phyloP scores from a whole-genome alignment of 352 stramenopile species.

The Pythium coloratum region DNA sequence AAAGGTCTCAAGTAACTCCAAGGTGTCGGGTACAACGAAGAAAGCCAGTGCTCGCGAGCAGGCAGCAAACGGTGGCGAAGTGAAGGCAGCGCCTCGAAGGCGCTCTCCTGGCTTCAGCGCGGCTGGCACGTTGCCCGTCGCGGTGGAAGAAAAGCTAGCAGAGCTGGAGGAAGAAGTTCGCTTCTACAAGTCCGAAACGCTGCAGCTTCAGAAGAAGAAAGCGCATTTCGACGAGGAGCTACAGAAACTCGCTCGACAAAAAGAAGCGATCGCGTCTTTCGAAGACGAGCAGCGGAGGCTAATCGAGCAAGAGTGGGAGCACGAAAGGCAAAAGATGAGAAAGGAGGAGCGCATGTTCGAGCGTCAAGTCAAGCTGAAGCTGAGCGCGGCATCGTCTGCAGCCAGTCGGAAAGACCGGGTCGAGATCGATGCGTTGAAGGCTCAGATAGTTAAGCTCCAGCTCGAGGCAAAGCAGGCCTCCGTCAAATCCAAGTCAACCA shows the following conservation, averaged over 20 bases:
- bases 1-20: not conserved
- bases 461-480: conserved; percentile 44
- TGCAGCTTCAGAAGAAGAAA: conserved; percentile 75
- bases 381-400: conserved; percentile 52
- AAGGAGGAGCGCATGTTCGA: conserved; percentile 67
- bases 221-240: conserved; percentile 64
- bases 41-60: not conserved
- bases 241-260: conserved; percentile 53
- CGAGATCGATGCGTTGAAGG: conserved; percentile 76
- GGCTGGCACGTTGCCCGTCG: conserved; percentile 38
- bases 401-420: conserved; percentile 59
- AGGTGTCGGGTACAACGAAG: not conserved
- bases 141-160: conserved; percentile 80
- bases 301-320: conserved; percentile 73
- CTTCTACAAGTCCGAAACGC: conserved; percentile 81
- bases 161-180: conserved; percentile 86
- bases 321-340: conserved; percentile 73
- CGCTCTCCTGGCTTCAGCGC: conserved; percentile 4
- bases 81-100: not conserved
- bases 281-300: conserved; percentile 51
- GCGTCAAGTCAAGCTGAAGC: conserved; percentile 69
- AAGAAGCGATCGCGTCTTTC: conserved; percentile 48
- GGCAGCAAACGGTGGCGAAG: not conserved
- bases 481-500: conserved; percentile 67
- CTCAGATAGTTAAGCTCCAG: conserved; percentile 82